phyloP scores from a whole-genome alignment of 1,284 basidiomycete species.

The Rhodotorula sp. region DNA sequence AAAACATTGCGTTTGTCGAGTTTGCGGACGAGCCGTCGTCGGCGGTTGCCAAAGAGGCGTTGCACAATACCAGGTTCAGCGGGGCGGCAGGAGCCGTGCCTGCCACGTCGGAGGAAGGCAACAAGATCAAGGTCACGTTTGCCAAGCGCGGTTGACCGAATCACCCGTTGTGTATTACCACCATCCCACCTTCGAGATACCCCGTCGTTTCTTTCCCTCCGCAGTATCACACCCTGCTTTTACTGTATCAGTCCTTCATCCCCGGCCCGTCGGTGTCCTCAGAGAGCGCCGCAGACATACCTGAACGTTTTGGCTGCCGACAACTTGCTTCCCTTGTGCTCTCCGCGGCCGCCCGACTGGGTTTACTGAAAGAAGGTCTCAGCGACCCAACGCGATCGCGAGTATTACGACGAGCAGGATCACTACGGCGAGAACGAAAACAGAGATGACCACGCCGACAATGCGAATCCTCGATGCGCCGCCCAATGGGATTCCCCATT shows the following conservation, averaged over 20 bases:
- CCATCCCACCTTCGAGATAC: too few species aligned
- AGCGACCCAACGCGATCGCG: neutral
- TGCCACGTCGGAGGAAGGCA: conserved; percentile 59
- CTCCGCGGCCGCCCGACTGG: too few species aligned
- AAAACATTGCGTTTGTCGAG: conserved; percentile 95
- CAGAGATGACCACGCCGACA: neutral
- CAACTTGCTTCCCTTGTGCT: too few species aligned
- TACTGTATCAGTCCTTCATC: neutral
- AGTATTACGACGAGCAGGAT: conserved; percentile 7
- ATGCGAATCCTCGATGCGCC: neutral
- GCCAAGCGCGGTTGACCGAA: conserved; percentile 41
- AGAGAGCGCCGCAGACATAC: too few species aligned
- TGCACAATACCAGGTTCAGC: conserved; percentile 84
- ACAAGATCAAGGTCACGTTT: conserved; percentile 77
- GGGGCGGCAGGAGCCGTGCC: conserved; percentile 61
- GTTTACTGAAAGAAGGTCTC: too few species aligned
- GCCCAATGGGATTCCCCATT: neutral
- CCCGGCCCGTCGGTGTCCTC: too few species aligned
- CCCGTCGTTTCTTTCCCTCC: too few species aligned
- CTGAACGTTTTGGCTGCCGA: too few species aligned
- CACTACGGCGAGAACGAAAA: neutral
- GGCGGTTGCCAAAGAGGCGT: conserved; percentile 83
- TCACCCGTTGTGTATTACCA: neutral
- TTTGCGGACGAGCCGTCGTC: conserved; percentile 85
- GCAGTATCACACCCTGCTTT: neutral